Percentiles rank a stretch among this genome's conserved stretches.
phyloP scores from a whole-genome alignment of 176 grass and related monocot genomes.

The Paspalum vaginatum region DNA sequence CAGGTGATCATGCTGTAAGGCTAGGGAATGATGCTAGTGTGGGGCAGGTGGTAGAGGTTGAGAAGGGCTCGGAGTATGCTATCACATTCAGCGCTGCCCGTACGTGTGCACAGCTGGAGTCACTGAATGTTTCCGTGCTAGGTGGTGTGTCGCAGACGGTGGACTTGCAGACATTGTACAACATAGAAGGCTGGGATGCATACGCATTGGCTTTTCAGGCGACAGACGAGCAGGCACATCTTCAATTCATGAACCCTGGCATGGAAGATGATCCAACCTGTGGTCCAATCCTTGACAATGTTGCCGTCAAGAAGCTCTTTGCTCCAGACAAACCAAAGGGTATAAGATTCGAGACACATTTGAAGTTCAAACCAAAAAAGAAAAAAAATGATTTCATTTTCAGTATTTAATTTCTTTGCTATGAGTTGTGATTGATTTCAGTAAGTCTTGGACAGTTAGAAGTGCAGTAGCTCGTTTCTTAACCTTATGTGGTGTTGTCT shows the following conservation, averaged over 20 bases:
- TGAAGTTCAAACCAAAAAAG: background rate
- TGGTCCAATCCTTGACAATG: slow-evolving; percentile 88
- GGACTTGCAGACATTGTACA: slow-evolving; percentile 96
- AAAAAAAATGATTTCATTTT: background rate
- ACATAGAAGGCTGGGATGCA: slow-evolving; percentile 97
- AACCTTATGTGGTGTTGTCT: background rate
- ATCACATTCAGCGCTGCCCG: slow-evolving; percentile 93
- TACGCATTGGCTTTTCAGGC: slow-evolving; percentile 90
- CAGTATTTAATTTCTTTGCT: background rate
- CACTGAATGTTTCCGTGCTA: slow-evolving; percentile 74
- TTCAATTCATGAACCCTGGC: slow-evolving; percentile 92
- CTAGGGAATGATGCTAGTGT: slow-evolving; percentile 92
- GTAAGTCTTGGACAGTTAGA: background rate
- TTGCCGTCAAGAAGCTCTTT: slow-evolving; percentile 96
- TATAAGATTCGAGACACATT: slow-evolving; percentile 15
- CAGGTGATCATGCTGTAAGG: slow-evolving; percentile 81
- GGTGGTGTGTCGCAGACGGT: slow-evolving; percentile 63
- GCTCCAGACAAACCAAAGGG: slow-evolving; percentile 75
- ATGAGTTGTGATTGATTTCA: background rate
- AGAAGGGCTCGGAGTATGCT: slow-evolving; percentile 80
- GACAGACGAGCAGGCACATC: slow-evolving; percentile 57
- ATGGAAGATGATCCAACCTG: slow-evolving; percentile 99
- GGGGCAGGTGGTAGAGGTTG: slow-evolving; percentile 71
- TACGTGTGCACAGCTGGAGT: slow-evolving; percentile 93
- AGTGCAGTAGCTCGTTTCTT: background rate